phyloP scores from a whole-genome alignment of 805 yeast genomes.

The Candida railenensis region DNA sequence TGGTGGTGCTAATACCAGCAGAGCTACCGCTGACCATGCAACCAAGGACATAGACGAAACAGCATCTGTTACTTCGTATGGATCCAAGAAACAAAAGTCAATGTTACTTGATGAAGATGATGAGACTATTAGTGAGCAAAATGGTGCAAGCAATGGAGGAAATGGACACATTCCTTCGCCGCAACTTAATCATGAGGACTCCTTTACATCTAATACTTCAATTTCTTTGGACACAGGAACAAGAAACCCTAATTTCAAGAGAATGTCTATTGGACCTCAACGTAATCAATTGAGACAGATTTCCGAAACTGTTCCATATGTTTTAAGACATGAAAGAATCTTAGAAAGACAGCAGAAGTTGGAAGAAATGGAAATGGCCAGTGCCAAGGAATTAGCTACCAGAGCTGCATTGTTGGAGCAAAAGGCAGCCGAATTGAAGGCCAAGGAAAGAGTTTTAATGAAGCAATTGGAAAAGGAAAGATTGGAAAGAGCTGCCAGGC shows the following conservation, averaged over 20 bases:
- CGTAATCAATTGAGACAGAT: slow-evolving; percentile 71
- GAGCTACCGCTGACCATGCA: slow-evolving; percentile 18
- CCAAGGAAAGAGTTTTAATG: slow-evolving; percentile 57
- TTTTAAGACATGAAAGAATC: slow-evolving; percentile 72
- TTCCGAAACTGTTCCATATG: slow-evolving; percentile 84
- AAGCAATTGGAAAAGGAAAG: slow-evolving; percentile 34
- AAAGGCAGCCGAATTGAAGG: slow-evolving; percentile 70
- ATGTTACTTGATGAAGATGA: slow-evolving; percentile 34
- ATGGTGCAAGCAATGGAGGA: not conserved
- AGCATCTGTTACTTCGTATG: slow-evolving; percentile 19
- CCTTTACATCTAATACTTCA: slow-evolving; percentile 29
- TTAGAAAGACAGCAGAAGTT: slow-evolving; percentile 73
- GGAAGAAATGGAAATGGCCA: slow-evolving; percentile 75
- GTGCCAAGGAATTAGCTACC: slow-evolving; percentile 69
- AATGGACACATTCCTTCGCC: slow-evolving; percentile 21
- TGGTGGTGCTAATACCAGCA: slow-evolving; percentile 15
- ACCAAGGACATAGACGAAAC: slow-evolving; percentile 13
- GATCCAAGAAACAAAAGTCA: slow-evolving; percentile 25
- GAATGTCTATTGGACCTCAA: slow-evolving; percentile 45
- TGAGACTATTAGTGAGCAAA: not conserved
- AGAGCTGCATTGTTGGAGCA: slow-evolving; percentile 77
- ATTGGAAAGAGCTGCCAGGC: slow-evolving; percentile 7
- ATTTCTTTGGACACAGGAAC: slow-evolving; percentile 20
- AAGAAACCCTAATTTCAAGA: slow-evolving; percentile 32
- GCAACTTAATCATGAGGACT: slow-evolving; percentile 23